phyloP scores from a whole-genome alignment of 139 green algal genomes.

The Dunaliella primolecta region DNA sequence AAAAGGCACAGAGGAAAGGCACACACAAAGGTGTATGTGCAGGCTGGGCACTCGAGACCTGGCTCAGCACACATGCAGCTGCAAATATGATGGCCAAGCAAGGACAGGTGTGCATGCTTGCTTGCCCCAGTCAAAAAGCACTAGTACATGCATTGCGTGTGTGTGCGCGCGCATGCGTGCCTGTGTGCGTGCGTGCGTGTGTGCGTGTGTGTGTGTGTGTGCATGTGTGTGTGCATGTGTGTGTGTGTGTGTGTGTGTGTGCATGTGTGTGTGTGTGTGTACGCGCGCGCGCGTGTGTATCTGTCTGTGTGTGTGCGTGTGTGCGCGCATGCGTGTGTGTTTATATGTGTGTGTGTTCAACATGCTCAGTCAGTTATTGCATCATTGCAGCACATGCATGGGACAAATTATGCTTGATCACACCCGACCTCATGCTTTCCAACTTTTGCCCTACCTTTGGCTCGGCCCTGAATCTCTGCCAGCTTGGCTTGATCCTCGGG shows the following conservation, averaged over 20 bases:
- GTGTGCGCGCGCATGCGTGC: slow-evolving; percentile 5
- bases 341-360: too few relatives aligned
- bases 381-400: neutral
- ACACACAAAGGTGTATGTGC: too few relatives aligned
- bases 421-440: neutral
- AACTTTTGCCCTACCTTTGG: slow-evolving; percentile 37
- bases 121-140: neutral
- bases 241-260: too few relatives aligned
- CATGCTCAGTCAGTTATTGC: neutral
- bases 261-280: too few relatives aligned
- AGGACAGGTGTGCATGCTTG: slow-evolving; percentile 5
- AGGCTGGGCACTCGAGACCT: too few relatives aligned
- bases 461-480: slow-evolving; percentile 52
- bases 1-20: neutral
- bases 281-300: too few relatives aligned
- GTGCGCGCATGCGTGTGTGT: too few relatives aligned
- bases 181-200: slow-evolving; percentile 19
- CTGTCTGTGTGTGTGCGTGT: too few relatives aligned
- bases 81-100: too few relatives aligned
- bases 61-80: too few relatives aligned
- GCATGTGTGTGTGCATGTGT: slow-evolving; percentile 10
- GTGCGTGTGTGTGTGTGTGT: slow-evolving; percentile 10
- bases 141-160: neutral
- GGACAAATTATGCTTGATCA: too few relatives aligned
- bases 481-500: slow-evolving; percentile 57